Evolutionary conservation across 805 yeast species (phyloP).

Genomic region (Candida silvicultrix): DNA sequence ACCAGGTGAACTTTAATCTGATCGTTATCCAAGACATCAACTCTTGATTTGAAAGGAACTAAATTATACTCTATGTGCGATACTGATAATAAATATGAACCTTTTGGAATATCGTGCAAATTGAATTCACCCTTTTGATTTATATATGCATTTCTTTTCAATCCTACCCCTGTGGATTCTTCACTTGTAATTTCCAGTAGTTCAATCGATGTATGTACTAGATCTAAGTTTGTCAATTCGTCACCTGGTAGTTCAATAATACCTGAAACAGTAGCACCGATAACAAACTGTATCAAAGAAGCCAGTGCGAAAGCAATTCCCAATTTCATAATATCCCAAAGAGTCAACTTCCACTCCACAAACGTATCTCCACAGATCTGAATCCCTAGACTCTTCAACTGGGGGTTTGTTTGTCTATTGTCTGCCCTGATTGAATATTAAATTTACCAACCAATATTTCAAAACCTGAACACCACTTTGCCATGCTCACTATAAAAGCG

Average conservation of each 20-base stretch:
- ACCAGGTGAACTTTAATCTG: conserved; percentile 8
- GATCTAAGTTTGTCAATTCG: conserved; percentile 8
- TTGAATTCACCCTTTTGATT: conserved; percentile 10
- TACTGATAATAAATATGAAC: conserved; percentile 13
- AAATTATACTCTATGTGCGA: conserved; percentile 16
- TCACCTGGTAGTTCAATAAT: conserved; percentile 6
- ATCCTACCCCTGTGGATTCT: neutral
- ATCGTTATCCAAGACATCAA: conserved; percentile 11
- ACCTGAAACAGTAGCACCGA: conserved; percentile 12
- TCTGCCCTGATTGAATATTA: neutral
- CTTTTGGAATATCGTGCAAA: conserved; percentile 10
- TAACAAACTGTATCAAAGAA: neutral
- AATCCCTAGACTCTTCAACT: no score
- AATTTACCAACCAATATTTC: neutral
- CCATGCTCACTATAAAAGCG: no score
- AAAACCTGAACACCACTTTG: neutral
- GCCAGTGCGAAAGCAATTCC: neutral
- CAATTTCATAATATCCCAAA: neutral
- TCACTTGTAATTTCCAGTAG: conserved; percentile 4
- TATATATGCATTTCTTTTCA: conserved; percentile 5
- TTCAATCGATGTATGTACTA: conserved; percentile 10
- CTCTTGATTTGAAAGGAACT: conserved; percentile 15
- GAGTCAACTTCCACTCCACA: no score
- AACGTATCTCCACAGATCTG: no score
- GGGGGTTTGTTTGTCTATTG: neutral